A percentile compares a stretch with the other conserved stretches of the same genome.
phyloP scores from a whole-genome alignment of 805 yeast genomes.

The Saccharomyces kudriavzevii region DNA sequence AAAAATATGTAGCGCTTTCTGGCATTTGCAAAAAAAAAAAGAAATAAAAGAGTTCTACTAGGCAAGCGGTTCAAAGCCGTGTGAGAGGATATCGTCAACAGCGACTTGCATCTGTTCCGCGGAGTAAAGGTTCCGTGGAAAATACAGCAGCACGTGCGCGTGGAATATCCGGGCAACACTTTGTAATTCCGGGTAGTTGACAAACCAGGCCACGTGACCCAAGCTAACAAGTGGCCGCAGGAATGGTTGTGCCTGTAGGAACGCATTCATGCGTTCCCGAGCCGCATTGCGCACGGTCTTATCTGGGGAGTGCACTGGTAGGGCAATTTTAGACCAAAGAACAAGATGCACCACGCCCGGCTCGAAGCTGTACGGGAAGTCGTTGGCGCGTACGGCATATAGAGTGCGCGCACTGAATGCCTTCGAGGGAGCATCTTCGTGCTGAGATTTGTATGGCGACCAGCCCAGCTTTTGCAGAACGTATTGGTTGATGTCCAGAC shows the following conservation, averaged over 20 bases:
- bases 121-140: conserved; percentile 36
- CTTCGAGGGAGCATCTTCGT: conserved; percentile 16
- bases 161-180: conserved; percentile 62
- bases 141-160: conserved; percentile 36
- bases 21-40: background rate
- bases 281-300: conserved; percentile 29
- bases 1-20: background rate
- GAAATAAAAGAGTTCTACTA: background rate
- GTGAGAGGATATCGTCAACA: conserved; percentile 2
- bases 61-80: conserved; percentile 2
- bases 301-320: conserved; percentile 37
- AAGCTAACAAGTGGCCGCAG: background rate
- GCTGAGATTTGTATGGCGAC: conserved; percentile 19
- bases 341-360: conserved; percentile 47
- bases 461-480: conserved; percentile 46
- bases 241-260: conserved; percentile 40
- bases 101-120: conserved; percentile 8
- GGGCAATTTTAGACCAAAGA: conserved; percentile 56
- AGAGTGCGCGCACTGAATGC: conserved; percentile 28
- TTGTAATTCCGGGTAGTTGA: conserved; percentile 63
- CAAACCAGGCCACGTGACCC: conserved; percentile 43
- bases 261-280: conserved; percentile 37
- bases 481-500: conserved; percentile 39
- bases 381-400: conserved; percentile 41
- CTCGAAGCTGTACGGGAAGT: conserved; percentile 60